Conservation (phyloP, 305 asterid genomes). For the Fraxinus albicans region DNA sequence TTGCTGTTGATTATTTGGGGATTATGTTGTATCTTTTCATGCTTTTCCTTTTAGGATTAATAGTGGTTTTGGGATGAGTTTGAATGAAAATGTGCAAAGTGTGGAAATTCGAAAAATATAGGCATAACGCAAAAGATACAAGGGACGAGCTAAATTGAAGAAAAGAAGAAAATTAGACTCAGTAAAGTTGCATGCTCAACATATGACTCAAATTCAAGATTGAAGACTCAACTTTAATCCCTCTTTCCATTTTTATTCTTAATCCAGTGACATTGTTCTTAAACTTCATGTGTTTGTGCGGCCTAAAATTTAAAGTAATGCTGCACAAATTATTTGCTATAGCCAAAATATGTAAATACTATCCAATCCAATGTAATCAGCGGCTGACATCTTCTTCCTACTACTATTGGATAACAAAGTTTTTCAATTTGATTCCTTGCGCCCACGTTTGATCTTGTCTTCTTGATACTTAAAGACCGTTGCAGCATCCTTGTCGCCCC, state of each 20-base stretch:
- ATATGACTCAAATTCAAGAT: no score
- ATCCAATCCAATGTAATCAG: background rate
- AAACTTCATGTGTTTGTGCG: background rate
- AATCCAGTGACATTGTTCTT: background rate
- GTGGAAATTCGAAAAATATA: background rate
- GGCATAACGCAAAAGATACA: background rate
- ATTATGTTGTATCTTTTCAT: background rate
- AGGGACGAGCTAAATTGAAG: background rate
- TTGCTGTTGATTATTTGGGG: background rate
- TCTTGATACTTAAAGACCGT: background rate
- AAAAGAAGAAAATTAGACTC: background rate
- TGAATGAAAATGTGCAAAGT: background rate
- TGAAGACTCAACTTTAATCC: background rate
- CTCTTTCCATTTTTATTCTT: background rate
- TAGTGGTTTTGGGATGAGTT: background rate
- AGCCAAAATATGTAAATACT: background rate
- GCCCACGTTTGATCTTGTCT: background rate
- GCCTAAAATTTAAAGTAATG: background rate
- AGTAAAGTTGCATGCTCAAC: background rate
- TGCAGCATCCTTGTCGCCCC: slow-evolving; percentile 5
- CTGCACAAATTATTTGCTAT: background rate
- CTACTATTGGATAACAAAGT: background rate
- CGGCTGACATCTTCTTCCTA: background rate
- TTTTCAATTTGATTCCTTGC: background rate
- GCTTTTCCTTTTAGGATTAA: background rate